Evolutionary conservation across 176 grass and related monocot genomes (phyloP).

Genomic region (Bonia amplexicaulis): DNA sequence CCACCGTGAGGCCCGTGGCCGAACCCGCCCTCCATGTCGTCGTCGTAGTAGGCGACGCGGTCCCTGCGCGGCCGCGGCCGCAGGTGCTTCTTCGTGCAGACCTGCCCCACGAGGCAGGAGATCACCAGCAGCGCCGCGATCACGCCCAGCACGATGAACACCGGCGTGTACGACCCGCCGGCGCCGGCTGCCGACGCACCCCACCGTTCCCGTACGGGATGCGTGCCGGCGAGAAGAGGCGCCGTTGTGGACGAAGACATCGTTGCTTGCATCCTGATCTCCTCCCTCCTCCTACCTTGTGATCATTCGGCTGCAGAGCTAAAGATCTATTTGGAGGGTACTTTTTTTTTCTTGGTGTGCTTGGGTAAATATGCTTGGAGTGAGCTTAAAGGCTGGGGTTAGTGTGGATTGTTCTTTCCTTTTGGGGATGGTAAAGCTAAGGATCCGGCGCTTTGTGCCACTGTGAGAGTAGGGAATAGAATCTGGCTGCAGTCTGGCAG

Average conservation of each 20-base stretch:
- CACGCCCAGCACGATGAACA: constrained; percentile 68
- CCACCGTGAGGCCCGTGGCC: neutral
- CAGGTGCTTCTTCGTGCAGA: constrained; percentile 61
- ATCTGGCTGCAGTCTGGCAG: neutral
- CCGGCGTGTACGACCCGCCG: constrained; percentile 50
- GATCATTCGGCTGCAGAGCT: neutral
- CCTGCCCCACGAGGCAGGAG: constrained; percentile 67
- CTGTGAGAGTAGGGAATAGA: neutral
- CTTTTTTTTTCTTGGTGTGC: neutral
- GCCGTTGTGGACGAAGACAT: neutral
- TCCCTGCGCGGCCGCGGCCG: constrained; percentile 50
- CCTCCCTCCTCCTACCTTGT: no score
- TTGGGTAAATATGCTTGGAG: constrained; percentile 28
- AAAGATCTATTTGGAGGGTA: neutral
- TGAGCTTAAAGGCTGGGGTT: constrained; percentile 19
- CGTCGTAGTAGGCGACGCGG: constrained; percentile 45
- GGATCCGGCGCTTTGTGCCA: neutral
- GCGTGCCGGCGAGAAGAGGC: constrained; percentile 8
- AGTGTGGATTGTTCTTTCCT: neutral
- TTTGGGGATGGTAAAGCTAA: constrained; percentile 5
- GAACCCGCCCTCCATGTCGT: constrained; percentile 51
- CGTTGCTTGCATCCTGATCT: neutral
- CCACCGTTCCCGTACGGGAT: neutral
- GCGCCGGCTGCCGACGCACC: neutral
- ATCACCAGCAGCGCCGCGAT: constrained; percentile 58